These are phyloP conservation scores for Naganishia cerealis DNA, from an alignment of 1,284 basidiomycete species.

Conservation along the genomic window DNA sequence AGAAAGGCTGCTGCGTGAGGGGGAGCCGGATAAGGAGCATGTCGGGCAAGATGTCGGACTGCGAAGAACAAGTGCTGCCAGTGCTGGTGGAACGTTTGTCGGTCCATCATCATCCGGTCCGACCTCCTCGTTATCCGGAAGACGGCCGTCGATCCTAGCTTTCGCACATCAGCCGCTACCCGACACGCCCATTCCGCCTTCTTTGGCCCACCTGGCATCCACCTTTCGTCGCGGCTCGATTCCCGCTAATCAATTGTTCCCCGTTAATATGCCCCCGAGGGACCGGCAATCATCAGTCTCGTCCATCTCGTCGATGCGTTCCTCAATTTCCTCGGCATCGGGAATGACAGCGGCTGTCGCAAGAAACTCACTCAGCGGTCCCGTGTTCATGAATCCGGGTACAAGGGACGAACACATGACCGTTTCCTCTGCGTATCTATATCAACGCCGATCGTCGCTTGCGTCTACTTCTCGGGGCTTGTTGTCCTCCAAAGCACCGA, in stretches of 20 bases:
- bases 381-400: conserved; percentile 9
- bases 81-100: not conserved
- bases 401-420: conserved; percentile 24
- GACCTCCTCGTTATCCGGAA: not conserved
- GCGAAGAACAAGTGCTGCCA: not conserved
- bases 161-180: conserved; percentile 23
- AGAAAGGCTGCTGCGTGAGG: not conserved
- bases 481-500: conserved; percentile 8
- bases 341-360: conserved; percentile 1
- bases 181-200: conserved; percentile 15
- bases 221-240: conserved; percentile 6
- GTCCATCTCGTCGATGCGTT: not conserved
- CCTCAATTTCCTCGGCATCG: conserved; percentile 12
- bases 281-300: conserved; percentile 14
- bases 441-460: conserved; percentile 20
- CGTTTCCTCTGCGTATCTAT: conserved; percentile 22
- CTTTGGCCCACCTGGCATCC: conserved; percentile 9
- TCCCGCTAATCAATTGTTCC: not conserved
- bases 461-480: conserved; percentile 19
- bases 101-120: not conserved
- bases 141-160: conserved; percentile 12
- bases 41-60: not conserved
- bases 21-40: not conserved
- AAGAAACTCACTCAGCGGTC: conserved; percentile 2
- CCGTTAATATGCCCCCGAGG: conserved; percentile 7